phyloP scores from a whole-genome alignment of 1,139 yeast genomes.

The Casaregolazyma suthepensis region DNA sequence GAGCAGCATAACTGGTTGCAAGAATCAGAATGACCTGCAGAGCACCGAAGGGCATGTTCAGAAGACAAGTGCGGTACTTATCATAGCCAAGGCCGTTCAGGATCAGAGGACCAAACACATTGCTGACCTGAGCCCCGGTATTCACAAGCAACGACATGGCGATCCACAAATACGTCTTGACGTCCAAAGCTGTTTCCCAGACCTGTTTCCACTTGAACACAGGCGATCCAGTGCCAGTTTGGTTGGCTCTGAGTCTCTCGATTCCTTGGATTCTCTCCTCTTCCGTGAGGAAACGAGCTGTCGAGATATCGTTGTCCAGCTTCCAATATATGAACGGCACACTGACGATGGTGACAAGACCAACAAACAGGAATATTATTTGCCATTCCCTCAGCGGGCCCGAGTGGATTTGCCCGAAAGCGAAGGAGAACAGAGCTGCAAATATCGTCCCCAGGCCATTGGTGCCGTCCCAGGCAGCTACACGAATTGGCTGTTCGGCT shows the following conservation, averaged over 20 bases:
- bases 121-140: slow-evolving; percentile 35
- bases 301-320: slow-evolving; percentile 50
- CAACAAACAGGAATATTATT: slow-evolving; percentile 11
- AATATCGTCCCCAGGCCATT: slow-evolving; percentile 34
- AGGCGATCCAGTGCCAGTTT: slow-evolving; percentile 47
- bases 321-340: slow-evolving; percentile 37
- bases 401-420: slow-evolving; percentile 11
- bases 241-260: slow-evolving; percentile 44
- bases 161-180: slow-evolving; percentile 44
- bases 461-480: slow-evolving; percentile 19
- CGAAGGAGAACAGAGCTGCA: slow-evolving; percentile 11
- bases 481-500: slow-evolving; percentile 45
- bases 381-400: slow-evolving; percentile 6
- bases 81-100: slow-evolving; percentile 10
- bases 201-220: slow-evolving; percentile 48
- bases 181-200: slow-evolving; percentile 33
- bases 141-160: slow-evolving; percentile 37
- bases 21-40: slow-evolving; percentile 10
- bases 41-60: slow-evolving; percentile 12
- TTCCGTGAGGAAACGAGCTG: slow-evolving; percentile 47
- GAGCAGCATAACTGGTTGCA: slow-evolving; percentile 8
- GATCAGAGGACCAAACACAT: slow-evolving; percentile 12
- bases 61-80: slow-evolving; percentile 10
- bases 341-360: slow-evolving; percentile 6
- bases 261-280: slow-evolving; percentile 48